Conservation (phyloP, 2,329 filamentous ascomycete species). For the Tolypocladium cylindrosporum region DNA sequence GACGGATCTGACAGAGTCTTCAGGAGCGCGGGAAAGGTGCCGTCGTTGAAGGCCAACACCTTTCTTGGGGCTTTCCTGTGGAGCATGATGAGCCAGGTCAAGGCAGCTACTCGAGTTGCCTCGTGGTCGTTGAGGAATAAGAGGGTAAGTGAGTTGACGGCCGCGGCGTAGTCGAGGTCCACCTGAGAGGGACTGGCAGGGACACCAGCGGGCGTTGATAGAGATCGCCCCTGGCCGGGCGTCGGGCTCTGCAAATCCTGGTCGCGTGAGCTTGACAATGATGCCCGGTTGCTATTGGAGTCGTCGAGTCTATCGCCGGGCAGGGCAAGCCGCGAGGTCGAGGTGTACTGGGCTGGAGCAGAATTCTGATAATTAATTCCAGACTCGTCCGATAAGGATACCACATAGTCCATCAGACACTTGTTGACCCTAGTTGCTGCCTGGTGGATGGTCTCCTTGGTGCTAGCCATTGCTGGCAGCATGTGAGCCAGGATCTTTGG, state of each 20-base stretch:
- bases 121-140: slow-evolving; percentile 96
- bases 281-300: slow-evolving; percentile 38
- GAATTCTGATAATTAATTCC: slow-evolving; percentile 15
- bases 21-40: slow-evolving; percentile 88
- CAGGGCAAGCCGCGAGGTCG: slow-evolving; percentile 31
- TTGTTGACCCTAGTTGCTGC: slow-evolving; percentile 84
- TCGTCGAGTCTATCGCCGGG: slow-evolving; percentile 35
- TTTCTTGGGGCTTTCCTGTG: slow-evolving; percentile 91
- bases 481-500: slow-evolving; percentile 87
- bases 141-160: slow-evolving; percentile 84
- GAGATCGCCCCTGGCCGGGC: slow-evolving; percentile 36
- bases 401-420: slow-evolving; percentile 87
- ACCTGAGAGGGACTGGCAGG: slow-evolving; percentile 36
- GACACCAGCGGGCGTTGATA: slow-evolving; percentile 34
- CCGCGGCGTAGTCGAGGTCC: slow-evolving; percentile 91
- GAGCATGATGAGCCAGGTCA: slow-evolving; percentile 96
- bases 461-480: slow-evolving; percentile 86
- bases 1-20: slow-evolving; percentile 95
- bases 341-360: slow-evolving; percentile 16
- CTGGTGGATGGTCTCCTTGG: slow-evolving; percentile 77
- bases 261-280: slow-evolving; percentile 43
- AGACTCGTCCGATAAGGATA: slow-evolving; percentile 71
- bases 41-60: slow-evolving; percentile 90
- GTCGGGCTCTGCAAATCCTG: slow-evolving; percentile 42
- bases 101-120: slow-evolving; percentile 82